phyloP scores from a whole-genome alignment of 176 grass and related monocot genomes.

The Oryza punctata region DNA sequence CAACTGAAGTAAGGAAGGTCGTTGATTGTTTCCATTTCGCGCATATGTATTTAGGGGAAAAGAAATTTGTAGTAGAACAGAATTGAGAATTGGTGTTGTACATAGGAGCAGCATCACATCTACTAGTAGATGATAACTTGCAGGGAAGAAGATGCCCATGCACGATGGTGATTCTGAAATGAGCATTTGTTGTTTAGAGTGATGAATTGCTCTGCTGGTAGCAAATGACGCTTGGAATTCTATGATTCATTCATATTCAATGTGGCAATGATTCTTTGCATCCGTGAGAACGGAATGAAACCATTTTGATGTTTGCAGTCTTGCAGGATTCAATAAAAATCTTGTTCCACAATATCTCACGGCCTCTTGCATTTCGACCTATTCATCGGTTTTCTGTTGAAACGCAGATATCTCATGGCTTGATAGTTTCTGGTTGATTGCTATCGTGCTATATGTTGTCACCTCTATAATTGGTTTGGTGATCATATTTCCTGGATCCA shows the following conservation, averaged over 20 bases:
- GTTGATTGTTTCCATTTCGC: constrained; percentile 28
- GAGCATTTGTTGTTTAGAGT: constrained; percentile 20
- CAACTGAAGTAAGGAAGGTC: neutral
- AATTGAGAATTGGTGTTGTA: constrained; percentile 61
- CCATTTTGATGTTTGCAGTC: neutral
- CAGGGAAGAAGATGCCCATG: constrained; percentile 24
- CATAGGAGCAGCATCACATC: constrained; percentile 44
- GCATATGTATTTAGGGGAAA: constrained; percentile 49
- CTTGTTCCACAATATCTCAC: neutral
- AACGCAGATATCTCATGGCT: neutral
- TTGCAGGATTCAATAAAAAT: neutral
- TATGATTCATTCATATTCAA: constrained; percentile 35
- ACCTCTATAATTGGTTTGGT: neutral
- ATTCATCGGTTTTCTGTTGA: neutral
- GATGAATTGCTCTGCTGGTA: constrained; percentile 27
- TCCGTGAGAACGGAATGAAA: neutral
- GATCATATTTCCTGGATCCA: neutral
- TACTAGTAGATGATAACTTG: constrained; percentile 17
- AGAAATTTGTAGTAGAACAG: constrained; percentile 49
- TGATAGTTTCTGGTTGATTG: neutral
- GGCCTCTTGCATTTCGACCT: neutral
- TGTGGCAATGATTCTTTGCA: constrained; percentile 21
- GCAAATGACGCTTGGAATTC: constrained; percentile 11
- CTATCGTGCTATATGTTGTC: neutral
- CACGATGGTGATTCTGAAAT: constrained; percentile 17